Conservation (phyloP, 2,329 filamentous ascomycete species). For the Ophiostoma fasciatum region DNA sequence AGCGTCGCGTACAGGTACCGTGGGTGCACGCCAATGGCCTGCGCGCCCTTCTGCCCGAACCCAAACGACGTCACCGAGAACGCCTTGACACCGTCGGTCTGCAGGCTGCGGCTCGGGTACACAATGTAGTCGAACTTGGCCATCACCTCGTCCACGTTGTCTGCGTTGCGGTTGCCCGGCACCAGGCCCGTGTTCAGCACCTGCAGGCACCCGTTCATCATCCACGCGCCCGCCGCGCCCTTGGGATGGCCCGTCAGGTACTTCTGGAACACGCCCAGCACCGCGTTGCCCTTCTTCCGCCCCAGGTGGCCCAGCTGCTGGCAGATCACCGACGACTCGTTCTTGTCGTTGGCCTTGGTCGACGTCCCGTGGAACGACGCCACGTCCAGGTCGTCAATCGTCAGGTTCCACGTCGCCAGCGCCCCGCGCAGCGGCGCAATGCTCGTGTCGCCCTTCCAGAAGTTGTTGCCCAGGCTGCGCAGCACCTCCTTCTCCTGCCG, state of each 20-base stretch:
- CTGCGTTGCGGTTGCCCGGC: constrained; percentile 92
- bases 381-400: constrained; percentile 86
- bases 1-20: constrained; percentile 93
- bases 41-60: constrained; percentile 97
- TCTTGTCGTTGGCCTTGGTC: constrained; percentile 98
- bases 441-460: constrained; percentile 91
- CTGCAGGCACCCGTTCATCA: constrained; percentile 97
- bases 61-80: constrained; percentile 98
- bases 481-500: constrained; percentile 90
- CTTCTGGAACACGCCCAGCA: constrained; percentile 98
- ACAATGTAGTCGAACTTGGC: constrained; percentile 97
- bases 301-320: constrained; percentile 91
- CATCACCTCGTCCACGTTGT: constrained; percentile 93
- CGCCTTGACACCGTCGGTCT: constrained; percentile 96
- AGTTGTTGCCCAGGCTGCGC: constrained; percentile 88
- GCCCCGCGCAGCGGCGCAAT: constrained; percentile 94
- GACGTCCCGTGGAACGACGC: constrained; percentile 99
- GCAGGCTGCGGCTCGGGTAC: constrained; percentile 86
- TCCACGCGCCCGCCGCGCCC: constrained; percentile 98
- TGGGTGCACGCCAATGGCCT: constrained; percentile 92
- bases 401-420: constrained; percentile 93
- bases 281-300: constrained; percentile 87
- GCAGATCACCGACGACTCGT: constrained; percentile 95
- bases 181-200: constrained; percentile 89
- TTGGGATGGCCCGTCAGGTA: constrained; percentile 98